Evolutionary conservation across 768 basidiomycete genomes (phyloP).

Genomic region (Dacryopinax primogenitus): DNA sequence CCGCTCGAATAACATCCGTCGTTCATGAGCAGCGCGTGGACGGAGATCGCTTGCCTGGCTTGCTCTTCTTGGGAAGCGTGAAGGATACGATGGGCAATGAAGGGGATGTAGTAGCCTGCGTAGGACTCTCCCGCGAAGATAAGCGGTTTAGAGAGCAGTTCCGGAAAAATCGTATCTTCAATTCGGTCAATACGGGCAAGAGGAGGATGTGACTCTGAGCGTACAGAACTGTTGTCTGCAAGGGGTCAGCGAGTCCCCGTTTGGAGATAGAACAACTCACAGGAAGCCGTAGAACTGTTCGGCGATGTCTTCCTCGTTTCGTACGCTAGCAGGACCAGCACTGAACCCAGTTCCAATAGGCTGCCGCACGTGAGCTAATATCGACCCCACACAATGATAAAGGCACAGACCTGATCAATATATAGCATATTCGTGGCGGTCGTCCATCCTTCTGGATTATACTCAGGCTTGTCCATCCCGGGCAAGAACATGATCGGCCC

Average conservation of each 20-base stretch:
- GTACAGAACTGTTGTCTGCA: neutral
- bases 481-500: neutral
- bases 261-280: too few species aligned
- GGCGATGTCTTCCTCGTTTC: constrained; percentile 12
- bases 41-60: constrained; percentile 1
- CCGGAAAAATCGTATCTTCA: constrained; percentile 14
- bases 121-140: constrained; percentile 14
- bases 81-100: constrained; percentile 16
- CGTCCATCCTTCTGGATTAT: neutral
- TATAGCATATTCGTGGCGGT: constrained; percentile 1
- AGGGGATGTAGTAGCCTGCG: constrained; percentile 14
- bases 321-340: neutral
- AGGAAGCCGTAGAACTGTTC: constrained; percentile 18
- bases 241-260: too few species aligned
- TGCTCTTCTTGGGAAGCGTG: constrained; percentile 6
- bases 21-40: constrained; percentile 17
- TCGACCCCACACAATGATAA: too few species aligned
- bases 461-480: neutral
- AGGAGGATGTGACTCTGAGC: too few species aligned
- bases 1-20: constrained; percentile 15
- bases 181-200: neutral
- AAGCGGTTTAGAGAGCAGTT: constrained; percentile 14
- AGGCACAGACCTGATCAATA: constrained; percentile 4
- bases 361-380: neutral
- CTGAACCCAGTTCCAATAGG: constrained; percentile 2